A percentile compares a stretch with the other conserved stretches of the same genome.
Evolutionary conservation across 2,329 filamentous ascomycete species (phyloP).

Genomic region (Exophiala spinifera): DNA sequence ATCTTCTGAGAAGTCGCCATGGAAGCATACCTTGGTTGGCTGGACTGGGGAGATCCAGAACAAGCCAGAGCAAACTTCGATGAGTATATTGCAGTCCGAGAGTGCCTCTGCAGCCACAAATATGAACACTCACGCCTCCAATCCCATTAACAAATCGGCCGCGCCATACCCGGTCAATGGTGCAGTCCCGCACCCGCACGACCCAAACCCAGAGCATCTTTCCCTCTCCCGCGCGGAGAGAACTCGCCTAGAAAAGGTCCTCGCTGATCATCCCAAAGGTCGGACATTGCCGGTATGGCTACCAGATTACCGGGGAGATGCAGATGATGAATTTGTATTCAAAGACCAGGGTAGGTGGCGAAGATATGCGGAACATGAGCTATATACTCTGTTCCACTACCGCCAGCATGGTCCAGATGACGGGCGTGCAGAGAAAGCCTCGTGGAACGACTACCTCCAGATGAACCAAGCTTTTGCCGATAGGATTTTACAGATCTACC

Average conservation of each 20-base stretch:
- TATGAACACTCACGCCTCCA: constrained; percentile 53
- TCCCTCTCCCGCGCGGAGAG: constrained; percentile 70
- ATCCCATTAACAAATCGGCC: constrained; percentile 40
- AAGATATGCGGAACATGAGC: constrained; percentile 82
- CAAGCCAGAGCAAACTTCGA: constrained; percentile 8
- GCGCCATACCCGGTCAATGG: constrained; percentile 46
- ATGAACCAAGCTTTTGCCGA: constrained; percentile 93
- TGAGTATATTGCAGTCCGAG: constrained; percentile 15
- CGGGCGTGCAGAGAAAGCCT: constrained; percentile 72
- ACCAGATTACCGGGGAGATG: constrained; percentile 68
- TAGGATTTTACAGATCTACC: constrained; percentile 82
- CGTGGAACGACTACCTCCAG: constrained; percentile 89
- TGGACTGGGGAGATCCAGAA: constrained; percentile 86
- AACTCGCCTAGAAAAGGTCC: constrained; percentile 67
- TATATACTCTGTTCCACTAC: constrained; percentile 94
- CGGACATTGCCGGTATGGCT: constrained; percentile 88
- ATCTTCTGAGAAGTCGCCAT: constrained; percentile 75
- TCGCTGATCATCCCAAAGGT: constrained; percentile 70
- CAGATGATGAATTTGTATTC: constrained; percentile 66
- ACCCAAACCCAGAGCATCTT: constrained; percentile 63
- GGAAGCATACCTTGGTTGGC: constrained; percentile 88
- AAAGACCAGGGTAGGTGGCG: constrained; percentile 85
- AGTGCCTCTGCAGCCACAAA: constrained; percentile 9
- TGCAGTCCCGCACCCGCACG: background rate
- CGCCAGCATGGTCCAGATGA: constrained; percentile 90